A percentile compares a stretch with the other conserved stretches of the same genome.
These are phyloP conservation scores for Acacia crassicarpa DNA, from an alignment of 306 rosid genomes.

Conservation along the genomic window DNA sequence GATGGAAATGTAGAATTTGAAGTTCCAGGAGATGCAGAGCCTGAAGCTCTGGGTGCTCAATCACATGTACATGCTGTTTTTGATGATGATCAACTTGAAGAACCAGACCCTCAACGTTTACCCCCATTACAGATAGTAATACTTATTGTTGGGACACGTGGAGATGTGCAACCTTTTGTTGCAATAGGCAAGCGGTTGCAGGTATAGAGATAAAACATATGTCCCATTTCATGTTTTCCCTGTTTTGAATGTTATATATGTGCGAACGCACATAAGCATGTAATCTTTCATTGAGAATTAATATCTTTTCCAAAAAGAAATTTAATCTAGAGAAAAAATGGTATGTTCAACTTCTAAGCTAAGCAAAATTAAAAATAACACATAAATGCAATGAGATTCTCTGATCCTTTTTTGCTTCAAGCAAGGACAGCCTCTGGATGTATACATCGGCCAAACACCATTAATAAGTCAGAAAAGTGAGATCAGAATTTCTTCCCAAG, in stretches of 20 bases:
- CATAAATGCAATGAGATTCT: neutral
- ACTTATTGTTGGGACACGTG: conserved; percentile 97
- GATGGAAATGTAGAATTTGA: conserved; percentile 96
- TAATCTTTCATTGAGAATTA: neutral
- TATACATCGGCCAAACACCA: neutral
- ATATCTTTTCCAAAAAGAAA: neutral
- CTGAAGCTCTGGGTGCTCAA: conserved; percentile 47
- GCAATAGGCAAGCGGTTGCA: conserved; percentile 97
- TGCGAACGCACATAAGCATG: neutral
- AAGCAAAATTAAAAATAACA: neutral
- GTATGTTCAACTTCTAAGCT: neutral
- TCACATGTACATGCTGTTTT: conserved; percentile 37
- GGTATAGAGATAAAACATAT: conserved; percentile 44
- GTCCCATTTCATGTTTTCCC: neutral
- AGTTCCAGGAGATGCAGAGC: conserved; percentile 74
- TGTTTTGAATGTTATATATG: neutral
- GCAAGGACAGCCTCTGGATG: neutral
- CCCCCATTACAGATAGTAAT: conserved; percentile 84
- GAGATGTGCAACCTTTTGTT: conserved; percentile 96
- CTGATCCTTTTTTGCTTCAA: neutral
- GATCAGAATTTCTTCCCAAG: neutral
- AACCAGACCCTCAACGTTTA: conserved; percentile 59
- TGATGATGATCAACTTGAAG: conserved; percentile 60
- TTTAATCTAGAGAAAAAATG: neutral
- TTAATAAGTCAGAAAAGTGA: neutral